Conservation (phyloP, 1,284 basidiomycete genomes). For the Naganishia cerealis region DNA sequence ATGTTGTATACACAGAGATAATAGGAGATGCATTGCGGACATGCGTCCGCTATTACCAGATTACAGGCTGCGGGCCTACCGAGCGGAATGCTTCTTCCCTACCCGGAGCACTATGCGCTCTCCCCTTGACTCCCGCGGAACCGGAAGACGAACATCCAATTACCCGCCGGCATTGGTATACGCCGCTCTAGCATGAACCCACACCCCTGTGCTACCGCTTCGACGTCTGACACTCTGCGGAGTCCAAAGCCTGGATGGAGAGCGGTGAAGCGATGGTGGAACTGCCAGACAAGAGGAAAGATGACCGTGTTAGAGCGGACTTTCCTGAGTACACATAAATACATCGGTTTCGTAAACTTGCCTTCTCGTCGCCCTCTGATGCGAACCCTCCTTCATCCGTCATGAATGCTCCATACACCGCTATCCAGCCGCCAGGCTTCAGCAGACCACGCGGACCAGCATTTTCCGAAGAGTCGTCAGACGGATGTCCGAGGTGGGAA, state of each 20-base stretch:
- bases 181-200: slow-evolving; percentile 16
- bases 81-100: neutral
- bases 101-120: neutral
- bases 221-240: slow-evolving; percentile 13
- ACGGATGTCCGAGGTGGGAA: slow-evolving; percentile 6
- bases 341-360: neutral
- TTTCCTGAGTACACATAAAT: too few species aligned
- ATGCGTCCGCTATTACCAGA: neutral
- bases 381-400: slow-evolving; percentile 25
- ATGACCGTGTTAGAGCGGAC: too few species aligned
- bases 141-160: slow-evolving; percentile 19
- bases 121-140: neutral
- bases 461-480: neutral
- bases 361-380: slow-evolving; percentile 28
- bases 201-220: neutral
- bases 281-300: neutral
- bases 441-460: neutral
- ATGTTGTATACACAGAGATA: slow-evolving; percentile 1
- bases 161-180: slow-evolving; percentile 18
- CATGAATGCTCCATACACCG: slow-evolving; percentile 28
- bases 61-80: neutral
- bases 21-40: neutral
- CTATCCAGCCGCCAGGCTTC: slow-evolving; percentile 7
- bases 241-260: slow-evolving; percentile 22
- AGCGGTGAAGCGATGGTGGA: slow-evolving; percentile 17